Percentiles rank a stretch among this genome's conserved stretches.
Conservation (phyloP, 495 filamentous ascomycete genomes). For the Hypoxylon trugodes region DNA sequence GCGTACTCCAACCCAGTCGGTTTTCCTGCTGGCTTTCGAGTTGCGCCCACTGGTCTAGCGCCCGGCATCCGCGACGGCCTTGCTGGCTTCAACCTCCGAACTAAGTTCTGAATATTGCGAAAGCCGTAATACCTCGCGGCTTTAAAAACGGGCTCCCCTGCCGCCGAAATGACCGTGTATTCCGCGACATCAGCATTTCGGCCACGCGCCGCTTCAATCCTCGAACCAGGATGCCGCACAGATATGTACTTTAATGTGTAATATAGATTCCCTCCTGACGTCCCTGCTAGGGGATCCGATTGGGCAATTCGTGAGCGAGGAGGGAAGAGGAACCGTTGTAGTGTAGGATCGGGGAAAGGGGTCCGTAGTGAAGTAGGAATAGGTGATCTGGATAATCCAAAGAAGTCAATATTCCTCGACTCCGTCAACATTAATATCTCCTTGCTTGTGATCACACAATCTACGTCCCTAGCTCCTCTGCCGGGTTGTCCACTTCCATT, state of each 20-base stretch:
- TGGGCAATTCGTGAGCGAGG: slow-evolving; percentile 37
- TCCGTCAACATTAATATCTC: slow-evolving; percentile 90
- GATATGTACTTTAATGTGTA: slow-evolving; percentile 79
- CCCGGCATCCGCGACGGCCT: slow-evolving; percentile 79
- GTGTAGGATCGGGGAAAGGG: slow-evolving; percentile 71
- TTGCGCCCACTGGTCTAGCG: slow-evolving; percentile 59
- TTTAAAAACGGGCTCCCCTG: slow-evolving; percentile 71
- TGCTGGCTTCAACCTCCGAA: slow-evolving; percentile 84
- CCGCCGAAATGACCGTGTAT: slow-evolving; percentile 67
- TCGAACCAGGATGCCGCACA: slow-evolving; percentile 70
- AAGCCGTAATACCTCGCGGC: slow-evolving; percentile 95
- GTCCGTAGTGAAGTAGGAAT: slow-evolving; percentile 42
- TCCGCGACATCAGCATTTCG: slow-evolving; percentile 92
- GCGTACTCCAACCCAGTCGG: slow-evolving; percentile 68
- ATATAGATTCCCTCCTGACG: slow-evolving; percentile 88
- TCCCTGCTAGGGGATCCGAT: slow-evolving; percentile 61
- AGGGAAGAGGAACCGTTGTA: slow-evolving; percentile 78
- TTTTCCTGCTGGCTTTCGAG: slow-evolving; percentile 57
- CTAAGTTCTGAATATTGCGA: slow-evolving; percentile 96
- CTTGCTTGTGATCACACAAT: slow-evolving; percentile 95
- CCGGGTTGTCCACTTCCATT: slow-evolving; percentile 50
- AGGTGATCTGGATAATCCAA: slow-evolving; percentile 67
- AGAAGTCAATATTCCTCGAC: slow-evolving; percentile 76
- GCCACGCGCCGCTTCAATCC: slow-evolving; percentile 73
- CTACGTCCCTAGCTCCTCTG: slow-evolving; percentile 81